Evolutionary conservation across 768 basidiomycete species (phyloP), one percentile per base, ranked within the genome.

Genomic region (Hysterangium stoloniferum): DNA sequence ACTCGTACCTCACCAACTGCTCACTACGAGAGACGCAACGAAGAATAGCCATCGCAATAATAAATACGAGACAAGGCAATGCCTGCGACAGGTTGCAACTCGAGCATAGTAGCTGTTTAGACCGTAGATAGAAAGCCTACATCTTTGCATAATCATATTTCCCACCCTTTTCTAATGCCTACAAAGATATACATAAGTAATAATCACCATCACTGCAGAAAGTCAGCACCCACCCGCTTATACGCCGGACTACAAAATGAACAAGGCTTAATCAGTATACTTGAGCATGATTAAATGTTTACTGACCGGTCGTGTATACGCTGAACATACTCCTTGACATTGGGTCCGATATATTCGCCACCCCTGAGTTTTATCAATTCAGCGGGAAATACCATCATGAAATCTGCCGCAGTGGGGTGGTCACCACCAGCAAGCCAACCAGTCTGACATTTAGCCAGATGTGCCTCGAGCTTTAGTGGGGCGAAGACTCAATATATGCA

Each of bases 341-440:
- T 66, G 1, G 65, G 66, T 3, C 70, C 71, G 6, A 67, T 43
- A 38, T 53, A 35, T 22, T 55, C 48, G 3, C 56, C 48, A 5
- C 48, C 52, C n/a, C 54, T 38, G 9, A 49, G 32, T 3, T 48
- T 52, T 45, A 62, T 52, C 2, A 55, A 48, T 24, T 74, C 72
- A 25, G 71, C 53, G 4, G 67, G 56, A 54, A 72, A 74, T 27
- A 62, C 56, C 70, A 74, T 71, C 65, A 68, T 66, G 60, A 64
- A 75, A 57, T 76, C 74, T 19, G 74, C 70, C 19, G 66, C 51
- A 22, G 74, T 73, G 15, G 69, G 68, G 24, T 67, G 60, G 20
- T 62, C 52, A 24, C 68, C 70, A 13, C 66, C 72, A 6, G 71
- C 70, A 36, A 68, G 62, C 60, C 60, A 67, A 15, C 58, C 62